phyloP scores from a whole-genome alignment of 805 yeast species.

The Blastobotrys peoriensis region DNA sequence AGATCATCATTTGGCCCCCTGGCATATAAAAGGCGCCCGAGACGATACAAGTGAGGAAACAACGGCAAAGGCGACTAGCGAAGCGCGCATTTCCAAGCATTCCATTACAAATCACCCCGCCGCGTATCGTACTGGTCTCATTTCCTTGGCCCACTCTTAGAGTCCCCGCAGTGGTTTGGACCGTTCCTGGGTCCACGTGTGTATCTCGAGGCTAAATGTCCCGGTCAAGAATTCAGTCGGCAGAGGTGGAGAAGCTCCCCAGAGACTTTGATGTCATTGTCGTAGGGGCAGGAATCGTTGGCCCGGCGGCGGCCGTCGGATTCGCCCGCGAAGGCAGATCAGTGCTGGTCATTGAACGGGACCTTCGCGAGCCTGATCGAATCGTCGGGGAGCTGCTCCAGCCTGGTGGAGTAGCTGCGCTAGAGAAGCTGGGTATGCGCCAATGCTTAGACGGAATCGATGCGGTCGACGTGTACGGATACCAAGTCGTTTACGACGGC shows the following conservation, averaged over 20 bases:
- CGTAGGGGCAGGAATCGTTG: constrained; percentile 98
- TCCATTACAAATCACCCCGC: too few species aligned
- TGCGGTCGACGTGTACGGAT: constrained; percentile 74
- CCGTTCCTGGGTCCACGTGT: too few species aligned
- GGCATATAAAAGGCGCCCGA: too few species aligned
- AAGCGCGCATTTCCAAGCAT: too few species aligned
- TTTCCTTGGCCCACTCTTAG: too few species aligned
- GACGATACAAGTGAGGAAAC: too few species aligned
- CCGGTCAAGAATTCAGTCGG: background rate
- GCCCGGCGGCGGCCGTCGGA: constrained; percentile 87
- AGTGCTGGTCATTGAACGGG: constrained; percentile 76
- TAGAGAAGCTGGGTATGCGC: constrained; percentile 75
- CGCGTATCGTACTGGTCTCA: too few species aligned
- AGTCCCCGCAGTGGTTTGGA: too few species aligned
- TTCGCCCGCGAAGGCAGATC: constrained; percentile 84
- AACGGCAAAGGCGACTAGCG: too few species aligned
- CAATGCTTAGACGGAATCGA: constrained; percentile 68
- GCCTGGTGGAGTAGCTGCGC: constrained; percentile 90
- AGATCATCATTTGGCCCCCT: too few species aligned
- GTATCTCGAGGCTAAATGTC: too few species aligned
- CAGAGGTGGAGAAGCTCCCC: background rate
- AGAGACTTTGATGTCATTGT: constrained; percentile 70
- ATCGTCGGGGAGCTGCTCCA: constrained; percentile 97
- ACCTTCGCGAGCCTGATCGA: constrained; percentile 88
- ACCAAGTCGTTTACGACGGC: constrained; percentile 65